phyloP scores from a whole-genome alignment of 2,329 filamentous ascomycete genomes.

The Leptoxyphium fumago region DNA sequence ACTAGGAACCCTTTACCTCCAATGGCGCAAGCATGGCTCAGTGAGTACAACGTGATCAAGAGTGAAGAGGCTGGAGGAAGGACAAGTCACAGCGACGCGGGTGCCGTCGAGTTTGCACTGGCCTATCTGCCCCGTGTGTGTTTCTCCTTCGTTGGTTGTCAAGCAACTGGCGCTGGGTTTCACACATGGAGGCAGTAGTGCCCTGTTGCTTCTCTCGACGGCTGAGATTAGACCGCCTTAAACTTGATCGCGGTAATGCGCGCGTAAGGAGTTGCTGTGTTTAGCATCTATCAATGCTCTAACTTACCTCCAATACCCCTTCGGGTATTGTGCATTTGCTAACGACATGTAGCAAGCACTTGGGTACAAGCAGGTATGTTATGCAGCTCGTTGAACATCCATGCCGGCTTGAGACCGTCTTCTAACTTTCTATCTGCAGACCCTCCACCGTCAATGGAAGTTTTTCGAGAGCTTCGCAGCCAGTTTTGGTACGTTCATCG shows the following conservation, averaged over 20 bases:
- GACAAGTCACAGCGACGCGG: constrained; percentile 1
- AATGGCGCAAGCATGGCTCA: constrained; percentile 8
- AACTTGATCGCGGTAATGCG: constrained; percentile 26
- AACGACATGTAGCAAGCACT: constrained; percentile 28
- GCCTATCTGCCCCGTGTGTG: too few relatives aligned
- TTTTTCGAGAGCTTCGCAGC: constrained; percentile 45
- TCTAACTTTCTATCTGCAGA: constrained; percentile 20
- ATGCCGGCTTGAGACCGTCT: not conserved
- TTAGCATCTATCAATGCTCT: constrained; percentile 17
- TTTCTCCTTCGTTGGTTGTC: too few relatives aligned
- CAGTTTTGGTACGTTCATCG: constrained; percentile 35
- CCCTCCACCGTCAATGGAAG: constrained; percentile 42
- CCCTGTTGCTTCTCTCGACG: constrained; percentile 6
- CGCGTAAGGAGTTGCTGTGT: constrained; percentile 27
- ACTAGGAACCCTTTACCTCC: constrained; percentile 4
- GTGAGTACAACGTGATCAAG: constrained; percentile 14
- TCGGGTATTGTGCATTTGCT: constrained; percentile 4
- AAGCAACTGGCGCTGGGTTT: too few relatives aligned
- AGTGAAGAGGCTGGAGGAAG: constrained; percentile 1
- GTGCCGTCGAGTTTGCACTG: not conserved
- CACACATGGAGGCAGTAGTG: not conserved
- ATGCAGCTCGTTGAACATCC: not conserved
- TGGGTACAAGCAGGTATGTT: constrained; percentile 40
- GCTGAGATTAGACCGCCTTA: constrained; percentile 25
- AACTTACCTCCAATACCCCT: constrained; percentile 4